Conservation (phyloP, 2,329 filamentous ascomycete genomes). For the Botrytis paeoniae region DNA sequence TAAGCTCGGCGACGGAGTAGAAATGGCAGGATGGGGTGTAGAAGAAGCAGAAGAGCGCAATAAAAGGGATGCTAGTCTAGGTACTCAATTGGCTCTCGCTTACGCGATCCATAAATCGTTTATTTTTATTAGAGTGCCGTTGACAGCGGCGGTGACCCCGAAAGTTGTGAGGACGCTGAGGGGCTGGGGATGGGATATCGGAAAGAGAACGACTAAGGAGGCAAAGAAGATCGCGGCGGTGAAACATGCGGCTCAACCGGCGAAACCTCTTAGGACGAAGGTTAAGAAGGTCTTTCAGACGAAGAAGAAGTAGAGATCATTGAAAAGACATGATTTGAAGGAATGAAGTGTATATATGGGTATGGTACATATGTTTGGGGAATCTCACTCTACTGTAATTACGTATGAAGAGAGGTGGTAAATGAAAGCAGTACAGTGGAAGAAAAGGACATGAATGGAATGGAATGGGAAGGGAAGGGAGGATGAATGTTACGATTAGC, state of each 20-base stretch:
- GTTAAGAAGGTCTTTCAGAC: neutral
- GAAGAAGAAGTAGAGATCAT: neutral
- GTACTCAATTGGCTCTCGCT: conserved; percentile 84
- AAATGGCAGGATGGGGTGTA: conserved; percentile 58
- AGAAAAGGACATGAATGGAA: neutral
- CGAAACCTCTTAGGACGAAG: conserved; percentile 15
- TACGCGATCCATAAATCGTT: conserved; percentile 98
- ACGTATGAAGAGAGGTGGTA: neutral
- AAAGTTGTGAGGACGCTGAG: conserved; percentile 90
- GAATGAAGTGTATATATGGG: neutral
- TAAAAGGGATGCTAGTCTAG: conserved; percentile 69
- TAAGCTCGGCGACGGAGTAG: conserved; percentile 46
- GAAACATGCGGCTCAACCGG: conserved; percentile 22
- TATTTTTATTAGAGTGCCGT: conserved; percentile 90
- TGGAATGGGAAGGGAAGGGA: neutral
- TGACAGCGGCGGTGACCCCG: conserved; percentile 85
- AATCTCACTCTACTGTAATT: neutral
- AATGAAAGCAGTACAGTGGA: neutral
- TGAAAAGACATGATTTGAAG: neutral
- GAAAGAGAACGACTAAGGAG: conserved; percentile 58
- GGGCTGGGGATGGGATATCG: conserved; percentile 92
- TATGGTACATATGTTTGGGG: neutral
- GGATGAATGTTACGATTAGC: neutral
- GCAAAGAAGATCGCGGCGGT: conserved; percentile 35
- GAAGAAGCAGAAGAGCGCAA: conserved; percentile 60